A percentile compares a stretch with the other conserved stretches of the same genome.
Conservation (phyloP, 2,329 filamentous ascomycete species). For the Ustulina deusta region DNA sequence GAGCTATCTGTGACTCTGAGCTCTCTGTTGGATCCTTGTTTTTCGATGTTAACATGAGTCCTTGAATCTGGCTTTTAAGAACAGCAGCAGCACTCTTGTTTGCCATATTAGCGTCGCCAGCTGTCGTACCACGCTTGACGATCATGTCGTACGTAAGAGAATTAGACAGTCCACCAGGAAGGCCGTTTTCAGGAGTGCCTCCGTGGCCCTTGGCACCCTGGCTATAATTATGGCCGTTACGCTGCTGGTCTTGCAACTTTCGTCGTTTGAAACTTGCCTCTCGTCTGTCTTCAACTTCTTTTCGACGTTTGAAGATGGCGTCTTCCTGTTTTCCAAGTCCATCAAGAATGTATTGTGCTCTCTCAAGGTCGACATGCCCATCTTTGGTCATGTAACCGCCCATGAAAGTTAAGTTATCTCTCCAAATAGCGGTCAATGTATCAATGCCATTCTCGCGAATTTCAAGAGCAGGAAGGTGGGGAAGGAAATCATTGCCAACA, state of each 20-base stretch:
- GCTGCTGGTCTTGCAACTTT: conserved; percentile 73
- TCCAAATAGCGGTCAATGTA: conserved; percentile 95
- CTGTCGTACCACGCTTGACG: conserved; percentile 73
- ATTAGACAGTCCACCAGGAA: conserved; percentile 64
- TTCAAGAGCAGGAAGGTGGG: conserved; percentile 95
- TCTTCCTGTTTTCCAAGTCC: conserved; percentile 94
- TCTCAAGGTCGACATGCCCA: conserved; percentile 86
- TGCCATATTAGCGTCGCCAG: conserved; percentile 78
- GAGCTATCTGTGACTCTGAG: conserved; percentile 53
- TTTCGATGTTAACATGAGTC: conserved; percentile 40
- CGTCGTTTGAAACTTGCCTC: conserved; percentile 83
- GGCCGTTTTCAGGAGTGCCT: conserved; percentile 51
- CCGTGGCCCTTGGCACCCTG: conserved; percentile 48
- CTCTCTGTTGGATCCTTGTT: conserved; percentile 40
- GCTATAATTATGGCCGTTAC: conserved; percentile 50
- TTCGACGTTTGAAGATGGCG: conserved; percentile 88
- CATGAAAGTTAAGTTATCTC: conserved; percentile 90
- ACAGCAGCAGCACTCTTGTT: conserved; percentile 96
- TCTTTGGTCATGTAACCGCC: conserved; percentile 97
- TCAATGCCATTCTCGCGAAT: conserved; percentile 98
- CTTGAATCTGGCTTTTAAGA: conserved; percentile 82
- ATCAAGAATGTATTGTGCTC: conserved; percentile 87
- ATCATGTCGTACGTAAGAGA: conserved; percentile 88
- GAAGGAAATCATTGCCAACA: conserved; percentile 97
- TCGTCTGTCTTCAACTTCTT: conserved; percentile 85